Evolutionary conservation across 2,329 filamentous ascomycete genomes (phyloP).

Genomic region (Phaeosphaeria sp.): DNA sequence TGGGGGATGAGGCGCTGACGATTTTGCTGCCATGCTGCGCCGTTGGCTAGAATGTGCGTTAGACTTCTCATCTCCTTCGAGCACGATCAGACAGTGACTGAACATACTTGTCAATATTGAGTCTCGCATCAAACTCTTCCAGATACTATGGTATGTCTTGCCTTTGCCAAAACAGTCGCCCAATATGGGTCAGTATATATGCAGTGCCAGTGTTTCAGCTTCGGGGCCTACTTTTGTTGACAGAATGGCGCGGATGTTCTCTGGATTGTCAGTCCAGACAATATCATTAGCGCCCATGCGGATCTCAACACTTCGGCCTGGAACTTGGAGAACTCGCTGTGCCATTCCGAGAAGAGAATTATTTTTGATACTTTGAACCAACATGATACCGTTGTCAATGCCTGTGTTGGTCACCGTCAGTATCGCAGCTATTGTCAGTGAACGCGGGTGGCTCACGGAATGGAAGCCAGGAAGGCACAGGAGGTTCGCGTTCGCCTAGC

Average conservation of each 20-base stretch:
- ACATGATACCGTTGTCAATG: too few species aligned
- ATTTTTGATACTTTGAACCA: too few species aligned
- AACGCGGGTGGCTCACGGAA: too few species aligned
- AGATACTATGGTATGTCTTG: conserved; percentile 8
- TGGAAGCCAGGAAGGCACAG: too few species aligned
- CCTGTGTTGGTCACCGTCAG: too few species aligned
- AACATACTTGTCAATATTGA: conserved; percentile 9
- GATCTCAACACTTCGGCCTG: too few species aligned
- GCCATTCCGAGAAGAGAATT: too few species aligned
- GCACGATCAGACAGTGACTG: not conserved
- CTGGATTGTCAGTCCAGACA: not conserved
- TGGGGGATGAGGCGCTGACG: conserved; percentile 7
- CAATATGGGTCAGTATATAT: not conserved
- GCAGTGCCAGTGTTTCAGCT: not conserved
- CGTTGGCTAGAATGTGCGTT: not conserved
- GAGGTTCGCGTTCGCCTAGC: too few species aligned
- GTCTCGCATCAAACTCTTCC: conserved; percentile 13
- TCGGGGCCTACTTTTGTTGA: not conserved
- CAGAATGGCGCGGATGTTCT: not conserved
- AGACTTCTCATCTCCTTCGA: not conserved
- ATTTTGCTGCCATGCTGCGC: conserved; percentile 8
- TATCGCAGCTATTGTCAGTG: too few species aligned
- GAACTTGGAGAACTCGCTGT: too few species aligned
- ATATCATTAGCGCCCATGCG: too few species aligned
- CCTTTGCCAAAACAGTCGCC: not conserved